Conservation (phyloP, 306 rosid species). For the Quillaja saponaria region DNA sequence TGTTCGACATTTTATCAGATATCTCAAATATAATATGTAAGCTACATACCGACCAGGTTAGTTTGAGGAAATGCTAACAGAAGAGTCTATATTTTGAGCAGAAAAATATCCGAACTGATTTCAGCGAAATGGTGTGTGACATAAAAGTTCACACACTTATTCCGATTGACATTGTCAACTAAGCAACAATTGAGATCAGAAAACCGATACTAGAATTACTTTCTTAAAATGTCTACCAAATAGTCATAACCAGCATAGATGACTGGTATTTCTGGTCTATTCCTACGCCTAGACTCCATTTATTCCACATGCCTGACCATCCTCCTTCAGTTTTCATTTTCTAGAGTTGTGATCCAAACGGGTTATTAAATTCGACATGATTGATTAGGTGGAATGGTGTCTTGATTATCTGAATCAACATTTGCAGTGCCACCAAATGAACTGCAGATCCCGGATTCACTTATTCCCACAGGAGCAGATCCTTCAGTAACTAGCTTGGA, state of each 20-base stretch:
- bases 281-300: conserved; percentile 13
- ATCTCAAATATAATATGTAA: neutral
- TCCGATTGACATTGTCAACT: neutral
- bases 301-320: neutral
- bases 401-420: conserved; percentile 27
- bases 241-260: conserved; percentile 13
- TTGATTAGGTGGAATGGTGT: conserved; percentile 33
- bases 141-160: too few species aligned
- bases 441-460: conserved; percentile 28
- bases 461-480: conserved; percentile 21
- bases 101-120: too few species aligned
- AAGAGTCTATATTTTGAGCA: too few species aligned
- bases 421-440: conserved; percentile 30
- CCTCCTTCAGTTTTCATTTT: neutral
- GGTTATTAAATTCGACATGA: conserved; percentile 13
- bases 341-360: conserved; percentile 19
- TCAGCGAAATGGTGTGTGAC: too few species aligned
- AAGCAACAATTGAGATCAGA: neutral
- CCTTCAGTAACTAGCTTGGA: conserved; percentile 27
- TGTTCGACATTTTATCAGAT: too few species aligned
- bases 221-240: conserved; percentile 7
- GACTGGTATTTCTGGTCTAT: conserved; percentile 23
- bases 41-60: too few species aligned
- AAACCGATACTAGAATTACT: conserved; percentile 1
- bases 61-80: too few species aligned